Base-by-base conservation (phyloP, 2,329 filamentous ascomycete genomes). In the Talaromyces amestolkiae region DNA sequence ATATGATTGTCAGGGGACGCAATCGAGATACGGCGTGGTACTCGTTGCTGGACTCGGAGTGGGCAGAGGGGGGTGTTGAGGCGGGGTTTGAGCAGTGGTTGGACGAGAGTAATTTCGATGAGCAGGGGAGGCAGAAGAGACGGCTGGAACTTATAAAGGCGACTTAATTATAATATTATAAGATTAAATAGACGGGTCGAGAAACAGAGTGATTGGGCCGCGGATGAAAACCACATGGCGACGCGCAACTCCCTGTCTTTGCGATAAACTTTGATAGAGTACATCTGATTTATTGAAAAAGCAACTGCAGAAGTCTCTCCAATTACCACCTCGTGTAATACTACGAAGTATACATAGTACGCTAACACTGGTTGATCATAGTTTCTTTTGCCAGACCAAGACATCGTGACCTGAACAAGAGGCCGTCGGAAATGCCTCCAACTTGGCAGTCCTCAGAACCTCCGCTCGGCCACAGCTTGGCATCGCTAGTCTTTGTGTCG, bases 21-120 rank as follows among this genome's bases (percentile, higher is more conserved):
- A 81, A 77, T 53, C 77, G 87, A 37, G 86, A 89, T 70, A 86
- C 86, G 2, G 71, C 70, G 41, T 90, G 86, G 85, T 86, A 82
- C 64, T 84, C 85, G 24, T 83, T 89, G 8, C 70, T 85, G 1
- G 82, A 86, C 59, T 81, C 82, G 0, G 88, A 90, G 65, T 90
- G 87, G 87, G 78, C 79, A 1, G 86, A 79, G 1, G 85, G 87
- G 24, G 45, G 60, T 47, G 24, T 58, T 51, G 87, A 85, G 82
- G 76, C 79, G 1, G 83, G 72, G 0, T 76, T 89, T 56, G 81
- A 86, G 69, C 68, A 59, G 19, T 90, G 88, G 88, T 68, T 90
- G 58, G 75, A 76, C 19, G 74, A 78, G 13, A 74, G 70, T 0
- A 89, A 89, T 71, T 89, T 89, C 70, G 83, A 87, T 69, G 73